Conservation (phyloP, 805 yeast genomes). For the Myxozyma neotropica region DNA sequence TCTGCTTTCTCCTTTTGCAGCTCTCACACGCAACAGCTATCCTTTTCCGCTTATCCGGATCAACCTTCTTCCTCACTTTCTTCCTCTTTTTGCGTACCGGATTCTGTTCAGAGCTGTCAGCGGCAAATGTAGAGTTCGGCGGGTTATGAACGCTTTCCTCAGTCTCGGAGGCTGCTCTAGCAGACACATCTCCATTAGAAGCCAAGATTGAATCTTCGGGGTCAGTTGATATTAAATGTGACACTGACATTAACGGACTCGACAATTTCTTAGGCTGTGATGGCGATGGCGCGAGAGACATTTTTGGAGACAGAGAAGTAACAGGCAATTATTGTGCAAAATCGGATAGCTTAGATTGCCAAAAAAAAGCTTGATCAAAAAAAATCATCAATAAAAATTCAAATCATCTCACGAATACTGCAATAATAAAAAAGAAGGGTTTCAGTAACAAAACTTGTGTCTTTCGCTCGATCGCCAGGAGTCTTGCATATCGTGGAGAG, state of each 20-base stretch:
- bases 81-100: constrained; percentile 8
- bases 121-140: background rate
- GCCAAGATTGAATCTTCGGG: background rate
- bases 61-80: constrained; percentile 20
- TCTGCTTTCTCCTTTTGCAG: constrained; percentile 49
- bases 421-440: too few species aligned
- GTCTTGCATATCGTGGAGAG: too few species aligned
- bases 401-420: too few species aligned
- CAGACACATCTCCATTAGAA: background rate
- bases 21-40: constrained; percentile 52
- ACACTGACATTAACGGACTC: background rate
- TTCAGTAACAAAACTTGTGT: too few species aligned
- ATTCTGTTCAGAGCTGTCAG: background rate
- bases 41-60: constrained; percentile 44
- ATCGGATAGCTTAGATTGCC: too few species aligned
- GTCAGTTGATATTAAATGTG: background rate
- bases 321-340: background rate
- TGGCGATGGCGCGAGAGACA: background rate
- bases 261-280: background rate
- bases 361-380: background rate
- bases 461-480: too few species aligned
- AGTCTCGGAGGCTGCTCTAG: background rate
- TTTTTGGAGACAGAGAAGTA: background rate
- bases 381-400: background rate
- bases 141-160: background rate